Percentiles rank a stretch among this genome's conserved stretches.
Evolutionary conservation across 2,329 filamentous ascomycete species (phyloP).

Genomic region (Ceratocystis cacaofunesta): DNA sequence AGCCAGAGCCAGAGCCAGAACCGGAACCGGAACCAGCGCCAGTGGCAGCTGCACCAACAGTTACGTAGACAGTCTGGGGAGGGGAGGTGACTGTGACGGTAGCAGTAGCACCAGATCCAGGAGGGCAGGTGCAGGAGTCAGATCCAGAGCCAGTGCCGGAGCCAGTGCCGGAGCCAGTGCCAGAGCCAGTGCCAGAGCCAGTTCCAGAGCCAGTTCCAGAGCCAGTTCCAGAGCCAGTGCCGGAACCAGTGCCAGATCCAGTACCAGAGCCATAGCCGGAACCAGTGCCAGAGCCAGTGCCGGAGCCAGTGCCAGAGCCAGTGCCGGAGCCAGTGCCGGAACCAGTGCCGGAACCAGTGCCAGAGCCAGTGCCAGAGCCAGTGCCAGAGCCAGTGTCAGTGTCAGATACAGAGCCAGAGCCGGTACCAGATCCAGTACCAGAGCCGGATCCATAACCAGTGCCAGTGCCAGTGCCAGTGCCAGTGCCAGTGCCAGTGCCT

Average conservation of each 20-base stretch:
- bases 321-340: slow-evolving; percentile 1
- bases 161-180: slow-evolving; percentile 17
- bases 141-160: too few relatives aligned
- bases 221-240: not conserved
- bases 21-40: slow-evolving; percentile 14
- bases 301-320: not conserved
- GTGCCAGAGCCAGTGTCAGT: slow-evolving; percentile 23
- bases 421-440: not conserved
- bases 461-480: slow-evolving; percentile 23
- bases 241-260: not conserved
- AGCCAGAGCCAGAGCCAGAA: slow-evolving; percentile 16
- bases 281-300: too few relatives aligned
- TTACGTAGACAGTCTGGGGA: slow-evolving; percentile 22
- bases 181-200: slow-evolving; percentile 23
- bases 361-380: not conserved
- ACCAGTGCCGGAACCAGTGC: not conserved
- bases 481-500: slow-evolving; percentile 23
- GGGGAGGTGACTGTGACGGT: slow-evolving; percentile 19
- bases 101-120: slow-evolving; percentile 1
- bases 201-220: slow-evolving; percentile 18
- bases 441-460: slow-evolving; percentile 10
- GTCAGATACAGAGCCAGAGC: not conserved
- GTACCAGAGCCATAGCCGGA: not conserved
- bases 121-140: slow-evolving; percentile 1
- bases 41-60: slow-evolving; percentile 18